These are phyloP conservation scores for Sugiyamaella smithiae DNA, from an alignment of 805 yeast species.

Conservation along the genomic window DNA sequence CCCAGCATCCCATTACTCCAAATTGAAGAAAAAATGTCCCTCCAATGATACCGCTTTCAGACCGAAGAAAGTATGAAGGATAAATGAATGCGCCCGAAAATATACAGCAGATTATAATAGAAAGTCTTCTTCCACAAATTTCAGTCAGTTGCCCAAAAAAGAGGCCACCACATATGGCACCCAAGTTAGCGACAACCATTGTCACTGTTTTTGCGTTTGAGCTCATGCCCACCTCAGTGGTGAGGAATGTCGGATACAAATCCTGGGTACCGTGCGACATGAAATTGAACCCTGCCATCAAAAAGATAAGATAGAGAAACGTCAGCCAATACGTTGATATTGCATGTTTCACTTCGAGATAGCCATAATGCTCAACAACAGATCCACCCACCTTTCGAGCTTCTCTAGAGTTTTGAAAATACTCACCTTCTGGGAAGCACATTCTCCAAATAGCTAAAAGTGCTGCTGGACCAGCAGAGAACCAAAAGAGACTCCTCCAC, in stretches of 20 bases:
- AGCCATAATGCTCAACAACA: neutral
- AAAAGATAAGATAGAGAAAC: conserved; percentile 52
- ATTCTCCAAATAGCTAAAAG: conserved; percentile 57
- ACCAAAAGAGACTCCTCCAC: conserved; percentile 74
- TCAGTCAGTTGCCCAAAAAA: conserved; percentile 56
- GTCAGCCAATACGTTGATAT: conserved; percentile 56
- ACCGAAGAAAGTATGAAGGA: conserved; percentile 51
- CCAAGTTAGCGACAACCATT: conserved; percentile 58
- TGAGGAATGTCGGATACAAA: conserved; percentile 60
- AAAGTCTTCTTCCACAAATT: conserved; percentile 56
- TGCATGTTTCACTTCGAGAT: conserved; percentile 25
- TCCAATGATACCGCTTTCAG: conserved; percentile 48
- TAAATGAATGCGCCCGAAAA: conserved; percentile 58
- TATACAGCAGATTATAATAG: conserved; percentile 48
- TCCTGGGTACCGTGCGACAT: conserved; percentile 74
- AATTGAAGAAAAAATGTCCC: conserved; percentile 61
- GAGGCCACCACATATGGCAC: conserved; percentile 65
- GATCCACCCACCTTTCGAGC: conserved; percentile 23
- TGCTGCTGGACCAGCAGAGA: conserved; percentile 62
- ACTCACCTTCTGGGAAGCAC: conserved; percentile 56
- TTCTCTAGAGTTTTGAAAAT: conserved; percentile 37
- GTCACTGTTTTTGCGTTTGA: conserved; percentile 52
- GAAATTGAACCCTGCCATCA: conserved; percentile 69
- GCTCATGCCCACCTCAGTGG: conserved; percentile 47
- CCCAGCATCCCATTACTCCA: conserved; percentile 71